Percentiles rank a stretch among this genome's conserved stretches.
phyloP scores from a whole-genome alignment of 208 protist genomes.

The Crithidia thermophila region DNA sequence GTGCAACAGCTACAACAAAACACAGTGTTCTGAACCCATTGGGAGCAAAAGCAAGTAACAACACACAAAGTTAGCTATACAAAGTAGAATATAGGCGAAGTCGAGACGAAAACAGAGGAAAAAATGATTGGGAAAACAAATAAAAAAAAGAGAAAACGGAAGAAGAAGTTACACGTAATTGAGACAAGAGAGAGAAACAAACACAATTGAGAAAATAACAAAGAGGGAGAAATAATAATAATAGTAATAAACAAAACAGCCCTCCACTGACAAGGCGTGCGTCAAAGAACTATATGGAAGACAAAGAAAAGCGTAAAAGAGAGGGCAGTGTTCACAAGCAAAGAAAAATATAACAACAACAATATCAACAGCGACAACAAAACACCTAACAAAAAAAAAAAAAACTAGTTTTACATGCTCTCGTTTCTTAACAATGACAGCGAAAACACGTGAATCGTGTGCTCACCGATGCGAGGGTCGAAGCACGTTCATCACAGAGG shows the following conservation, averaged over 20 bases:
- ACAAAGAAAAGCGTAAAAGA: not conserved
- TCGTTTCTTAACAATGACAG: too few species aligned
- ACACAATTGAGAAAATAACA: not conserved
- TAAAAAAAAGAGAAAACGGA: constrained; percentile 1
- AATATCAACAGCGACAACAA: too few species aligned
- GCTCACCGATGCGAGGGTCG: not conserved
- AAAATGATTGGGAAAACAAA: not conserved
- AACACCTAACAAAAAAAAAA: too few species aligned
- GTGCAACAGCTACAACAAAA: too few species aligned
- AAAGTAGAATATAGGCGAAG: too few species aligned
- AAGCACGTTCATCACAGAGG: constrained; percentile 19
- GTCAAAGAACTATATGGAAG: not conserved
- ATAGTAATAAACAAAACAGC: not conserved
- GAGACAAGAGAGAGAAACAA: constrained; percentile 13
- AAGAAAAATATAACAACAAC: constrained; percentile 3
- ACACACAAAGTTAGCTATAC: too few species aligned
- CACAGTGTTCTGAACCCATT: too few species aligned
- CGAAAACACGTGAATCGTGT: too few species aligned
- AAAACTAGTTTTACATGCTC: too few species aligned
- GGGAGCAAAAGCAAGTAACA: too few species aligned
- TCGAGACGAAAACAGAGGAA: too few species aligned
- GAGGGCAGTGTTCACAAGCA: not conserved
- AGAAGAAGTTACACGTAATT: not conserved
- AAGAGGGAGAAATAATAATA: constrained; percentile 8
- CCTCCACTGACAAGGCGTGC: not conserved